Evolutionary conservation across 495 filamentous ascomycete genomes (phyloP), one percentile per base, ranked within the genome.

Genomic region (Trichoderma virens): DNA sequence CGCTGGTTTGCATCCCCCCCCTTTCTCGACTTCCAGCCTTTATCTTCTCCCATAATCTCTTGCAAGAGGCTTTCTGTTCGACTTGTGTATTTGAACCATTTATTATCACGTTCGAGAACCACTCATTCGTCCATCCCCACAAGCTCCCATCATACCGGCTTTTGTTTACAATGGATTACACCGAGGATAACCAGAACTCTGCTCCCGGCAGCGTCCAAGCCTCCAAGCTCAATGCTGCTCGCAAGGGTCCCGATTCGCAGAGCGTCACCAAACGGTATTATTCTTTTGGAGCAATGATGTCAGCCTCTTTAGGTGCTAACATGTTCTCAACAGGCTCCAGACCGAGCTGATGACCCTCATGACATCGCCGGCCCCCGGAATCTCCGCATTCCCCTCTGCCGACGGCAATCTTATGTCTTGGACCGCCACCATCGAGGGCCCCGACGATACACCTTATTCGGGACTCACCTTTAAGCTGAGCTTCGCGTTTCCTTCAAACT

Each of bases 311-410:
- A 5, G 45, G 61, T 70, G 64, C 73, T 59, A 41, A 62, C 3
- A 14, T 7, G 38, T 8, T 51, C n/a, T 70, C 16, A 5, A n/a
- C 75, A 98, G 93, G 67, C 83, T 99, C 65, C 94, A 99, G 77
- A 91, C 91, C 45, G 94, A 99, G 75, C 82, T 99, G 62, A 97
- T 98, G 92, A 88, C 93, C 76, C 82, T 99, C 43, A 99, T 99
- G 94, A 90, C 92, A 68, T 91, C 91, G 31, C 85, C 92, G 8
- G 91, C 92, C 2, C 92, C 94, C 63, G 94, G 94, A 67, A 87
- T 98, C 70, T 96, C 93, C 59, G 95, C 95, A 63, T 99, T 99
- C 72, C 94, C 94, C 47, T 88, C 90, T 67, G 86, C 86, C 32
- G 90, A 94, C 70, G 90, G 90, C 72, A 95, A 97, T 79, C 85